Evolutionary conservation across 2,329 filamentous ascomycete genomes (phyloP), one percentile per base, ranked within the genome.

Genomic region (Penicillium sp.): DNA sequence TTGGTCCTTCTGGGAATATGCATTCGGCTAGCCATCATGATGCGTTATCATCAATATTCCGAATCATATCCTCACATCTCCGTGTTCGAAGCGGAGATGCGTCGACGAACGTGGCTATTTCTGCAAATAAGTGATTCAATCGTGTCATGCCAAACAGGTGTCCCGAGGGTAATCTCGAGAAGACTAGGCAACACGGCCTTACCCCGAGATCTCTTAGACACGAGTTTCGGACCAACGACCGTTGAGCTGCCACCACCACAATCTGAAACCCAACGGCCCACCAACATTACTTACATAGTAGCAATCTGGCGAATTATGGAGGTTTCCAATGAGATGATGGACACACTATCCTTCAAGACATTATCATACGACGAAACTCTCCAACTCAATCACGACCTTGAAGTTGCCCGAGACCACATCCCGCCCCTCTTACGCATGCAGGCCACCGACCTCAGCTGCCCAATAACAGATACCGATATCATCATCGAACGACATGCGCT

Each of bases 131-230:
- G 86, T 49, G 85, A 88, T 63, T 67, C 83, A 4, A 72, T 87
- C 12, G 78, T 83, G 2, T 79, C 82, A 1, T 85, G 86, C 63
- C 83, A 87, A 63, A 76, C 86, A 57, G 85, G 85, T 1, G 73
- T 88, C 18, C 85, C 85, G 1, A 79, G 79, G 57, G 82, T 84
- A 76, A 77, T 85, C 42, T 73, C 80, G 45, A 76, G 78, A 23
- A 79, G 83, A 52, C 80, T 85, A 53, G 81, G 79, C 37, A 85
- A 88, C 64, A 85, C 82, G 0, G 63, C 69, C 2, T 67, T 79
- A 22, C 84, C 85, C 6, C 73, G 75, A 14, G 86, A 88, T 65
- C 66, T 87, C 18, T 68, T 78, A 23, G 85, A 88, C 65, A 76
- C 81, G 1, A 84, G 88, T 61, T 82, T 87, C 53, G 74, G 75